phyloP scores from a whole-genome alignment of 768 basidiomycete genomes.

The Lactarius hengduanensis region DNA sequence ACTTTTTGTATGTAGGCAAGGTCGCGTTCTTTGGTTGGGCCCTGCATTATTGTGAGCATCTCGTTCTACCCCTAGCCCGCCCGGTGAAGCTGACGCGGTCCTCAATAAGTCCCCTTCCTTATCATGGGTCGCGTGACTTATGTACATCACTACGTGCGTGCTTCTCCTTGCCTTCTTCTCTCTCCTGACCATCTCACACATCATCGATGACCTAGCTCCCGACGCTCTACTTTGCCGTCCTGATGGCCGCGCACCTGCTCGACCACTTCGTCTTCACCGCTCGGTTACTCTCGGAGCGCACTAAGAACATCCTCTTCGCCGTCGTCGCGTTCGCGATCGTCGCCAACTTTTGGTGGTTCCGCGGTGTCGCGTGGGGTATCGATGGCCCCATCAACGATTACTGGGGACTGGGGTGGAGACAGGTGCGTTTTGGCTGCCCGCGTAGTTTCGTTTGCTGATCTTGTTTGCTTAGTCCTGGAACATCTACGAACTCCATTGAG shows the following conservation, averaged over 20 bases:
- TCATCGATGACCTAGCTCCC: slow-evolving; percentile 59
- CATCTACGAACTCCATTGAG: slow-evolving; percentile 29
- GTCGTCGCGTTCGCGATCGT: slow-evolving; percentile 58
- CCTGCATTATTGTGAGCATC: slow-evolving; percentile 77
- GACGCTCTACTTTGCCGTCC: slow-evolving; percentile 93
- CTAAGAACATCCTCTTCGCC: slow-evolving; percentile 73
- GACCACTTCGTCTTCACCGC: slow-evolving; percentile 93
- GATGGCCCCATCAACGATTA: slow-evolving; percentile 83
- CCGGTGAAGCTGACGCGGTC: slow-evolving; percentile 8
- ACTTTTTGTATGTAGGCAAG: slow-evolving; percentile 90
- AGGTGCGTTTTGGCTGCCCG: slow-evolving; percentile 38
- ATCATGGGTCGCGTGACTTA: slow-evolving; percentile 99
- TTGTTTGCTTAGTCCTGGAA: slow-evolving; percentile 37
- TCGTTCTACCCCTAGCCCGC: not conserved
- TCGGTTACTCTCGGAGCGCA: slow-evolving; percentile 53
- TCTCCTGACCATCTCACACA: not conserved
- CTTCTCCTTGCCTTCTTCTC: not conserved
- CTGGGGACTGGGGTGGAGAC: slow-evolving; percentile 78
- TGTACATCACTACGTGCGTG: slow-evolving; percentile 89
- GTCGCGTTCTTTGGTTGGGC: slow-evolving; percentile 90
- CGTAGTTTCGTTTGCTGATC: not conserved
- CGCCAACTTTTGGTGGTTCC: slow-evolving; percentile 95
- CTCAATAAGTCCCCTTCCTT: slow-evolving; percentile 78
- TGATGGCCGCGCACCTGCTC: slow-evolving; percentile 86
- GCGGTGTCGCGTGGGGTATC: slow-evolving; percentile 84